Evolutionary conservation across 768 basidiomycete species (phyloP), one percentile per base, ranked within the genome.

Genomic region (Coprinopsis cinerea): DNA sequence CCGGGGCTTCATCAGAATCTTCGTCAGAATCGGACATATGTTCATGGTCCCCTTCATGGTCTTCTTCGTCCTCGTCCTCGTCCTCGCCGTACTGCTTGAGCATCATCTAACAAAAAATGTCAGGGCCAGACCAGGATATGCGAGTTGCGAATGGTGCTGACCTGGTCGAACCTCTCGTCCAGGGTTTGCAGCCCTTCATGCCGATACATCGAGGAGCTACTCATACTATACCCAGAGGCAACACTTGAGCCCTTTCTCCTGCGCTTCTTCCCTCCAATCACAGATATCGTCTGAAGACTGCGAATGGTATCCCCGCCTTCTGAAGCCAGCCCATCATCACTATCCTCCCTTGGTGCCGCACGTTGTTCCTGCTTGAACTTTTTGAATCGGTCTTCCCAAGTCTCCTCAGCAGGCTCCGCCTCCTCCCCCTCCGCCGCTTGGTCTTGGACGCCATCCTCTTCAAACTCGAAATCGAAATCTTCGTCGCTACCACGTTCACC

Each of bases 221-320:
- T 95, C 93, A 99, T 97, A 62, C 88, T 91, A 73, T 95, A 95
- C 11, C 91, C 93, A 18, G 90, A 92, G 7, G 90, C 92, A 54
- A 92, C 87, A 44, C 88, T 92, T 0, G 82, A 74, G 2, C 82
- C 83, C 57, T 83, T 83, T 55, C 82, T 74, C 61, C 86, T 72
- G 60, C 82, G 78, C 68, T 82, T 81, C 65, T 82, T 85, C 4
- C 86, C 85, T 14, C 92, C 87, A 43, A 84, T 74, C 49, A 95
- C 86, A n/a, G 84, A 81, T 56, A 92, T 76, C 23, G 61, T 61
- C 10, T 85, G 87, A 7, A 98, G 66, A 2, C 77, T 79, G 0
- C 83, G 82, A 24, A 99, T 65, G 0, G 91, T 96, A 64, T 98
- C 95, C 1, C 74, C 83, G 28, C 73, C 81, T 57, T 93, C 92